Evolutionary conservation across 345 rosid genomes (phyloP).

Genomic region (Litchi chinensis): DNA sequence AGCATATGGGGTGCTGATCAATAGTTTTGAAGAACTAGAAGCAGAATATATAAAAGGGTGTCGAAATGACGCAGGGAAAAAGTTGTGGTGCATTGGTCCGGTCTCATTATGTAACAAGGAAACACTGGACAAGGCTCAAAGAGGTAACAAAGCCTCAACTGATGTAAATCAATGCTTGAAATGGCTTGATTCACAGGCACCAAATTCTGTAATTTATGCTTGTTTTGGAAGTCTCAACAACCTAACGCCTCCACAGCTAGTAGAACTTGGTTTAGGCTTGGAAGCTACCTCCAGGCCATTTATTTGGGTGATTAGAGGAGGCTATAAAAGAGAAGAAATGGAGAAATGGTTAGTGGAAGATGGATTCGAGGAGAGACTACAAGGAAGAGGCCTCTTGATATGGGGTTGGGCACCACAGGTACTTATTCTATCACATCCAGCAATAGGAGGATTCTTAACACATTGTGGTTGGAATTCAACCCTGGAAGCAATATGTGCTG

Average conservation of each 20-base stretch:
- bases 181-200: conserved; percentile 35
- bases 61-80: conserved; percentile 17
- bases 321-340: conserved; percentile 1
- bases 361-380: conserved; percentile 21
- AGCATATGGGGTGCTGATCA: conserved; percentile 37
- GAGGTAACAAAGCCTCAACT: conserved; percentile 37
- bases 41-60: conserved; percentile 22
- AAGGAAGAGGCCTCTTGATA: conserved; percentile 35
- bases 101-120: conserved; percentile 37
- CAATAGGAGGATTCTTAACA: conserved; percentile 49
- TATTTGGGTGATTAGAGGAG: conserved; percentile 47
- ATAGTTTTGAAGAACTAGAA: conserved; percentile 47
- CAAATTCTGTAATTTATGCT: conserved; percentile 45
- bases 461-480: conserved; percentile 65
- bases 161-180: conserved; percentile 14
- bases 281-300: conserved; percentile 41
- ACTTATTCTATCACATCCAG: conserved; percentile 39
- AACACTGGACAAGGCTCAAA: conserved; percentile 34
- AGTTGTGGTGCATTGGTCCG: conserved; percentile 57
- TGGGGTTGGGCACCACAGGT: conserved; percentile 57
- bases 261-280: conserved; percentile 44
- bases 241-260: conserved; percentile 33
- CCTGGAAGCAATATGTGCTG: conserved; percentile 37
- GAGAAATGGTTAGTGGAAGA: conserved; percentile 22
- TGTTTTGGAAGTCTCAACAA: conserved; percentile 56